These are phyloP conservation scores for Pseudogymnoascus sp. DNA, from an alignment of 2,329 filamentous ascomycete genomes.

Conservation along the genomic window DNA sequence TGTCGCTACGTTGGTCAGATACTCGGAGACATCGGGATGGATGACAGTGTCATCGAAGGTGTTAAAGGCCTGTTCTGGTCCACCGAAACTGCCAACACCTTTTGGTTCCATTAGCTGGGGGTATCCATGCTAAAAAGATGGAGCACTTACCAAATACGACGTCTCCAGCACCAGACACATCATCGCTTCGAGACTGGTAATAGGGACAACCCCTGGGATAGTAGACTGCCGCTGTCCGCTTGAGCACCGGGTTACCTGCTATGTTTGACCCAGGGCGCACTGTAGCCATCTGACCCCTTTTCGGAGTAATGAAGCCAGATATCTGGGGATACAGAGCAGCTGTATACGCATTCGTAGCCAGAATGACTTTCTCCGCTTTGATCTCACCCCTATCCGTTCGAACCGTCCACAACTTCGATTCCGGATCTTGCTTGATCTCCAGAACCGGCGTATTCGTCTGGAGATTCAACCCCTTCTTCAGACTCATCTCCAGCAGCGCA, in stretches of 20 bases:
- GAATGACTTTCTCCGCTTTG: constrained; percentile 36
- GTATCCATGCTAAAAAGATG: not conserved
- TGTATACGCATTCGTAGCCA: constrained; percentile 50
- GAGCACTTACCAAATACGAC: constrained; percentile 41
- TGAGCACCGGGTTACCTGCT: constrained; percentile 25
- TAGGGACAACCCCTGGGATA: not conserved
- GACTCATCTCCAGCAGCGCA: constrained; percentile 21
- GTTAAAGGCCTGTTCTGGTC: constrained; percentile 38
- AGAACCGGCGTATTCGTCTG: constrained; percentile 23
- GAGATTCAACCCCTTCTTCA: constrained; percentile 15
- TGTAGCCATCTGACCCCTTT: constrained; percentile 44
- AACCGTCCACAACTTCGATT: constrained; percentile 36
- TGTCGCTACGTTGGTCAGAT: constrained; percentile 33
- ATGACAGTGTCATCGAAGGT: constrained; percentile 37
- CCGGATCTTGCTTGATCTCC: constrained; percentile 16
- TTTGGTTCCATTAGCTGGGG: constrained; percentile 11
- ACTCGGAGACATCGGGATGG: constrained; percentile 34
- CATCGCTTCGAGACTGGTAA: not conserved
- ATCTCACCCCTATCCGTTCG: constrained; percentile 39
- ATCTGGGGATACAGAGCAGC: constrained; percentile 38
- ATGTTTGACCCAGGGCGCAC: constrained; percentile 29
- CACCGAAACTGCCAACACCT: constrained; percentile 33
- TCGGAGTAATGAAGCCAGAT: constrained; percentile 37
- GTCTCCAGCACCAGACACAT: constrained; percentile 31
- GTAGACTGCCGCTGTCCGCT: constrained; percentile 23